Base-by-base conservation (phyloP, 2,329 filamentous ascomycete species). In the Trichoderma afroharzianum region DNA sequence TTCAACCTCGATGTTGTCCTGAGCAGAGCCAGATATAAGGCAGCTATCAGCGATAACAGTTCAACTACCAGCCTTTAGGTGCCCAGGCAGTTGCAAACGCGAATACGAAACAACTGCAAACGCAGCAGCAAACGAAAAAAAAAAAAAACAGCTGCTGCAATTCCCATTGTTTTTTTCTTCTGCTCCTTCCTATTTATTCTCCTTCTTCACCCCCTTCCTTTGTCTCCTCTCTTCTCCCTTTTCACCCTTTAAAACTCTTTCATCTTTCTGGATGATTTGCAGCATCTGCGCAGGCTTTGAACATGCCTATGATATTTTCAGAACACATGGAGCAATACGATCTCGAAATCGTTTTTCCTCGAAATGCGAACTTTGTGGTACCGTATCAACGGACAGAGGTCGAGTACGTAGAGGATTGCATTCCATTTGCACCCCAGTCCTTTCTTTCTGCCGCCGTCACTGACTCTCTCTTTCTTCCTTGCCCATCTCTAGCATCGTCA, bases 241-340 rank as follows among this genome's bases (percentile, higher is more conserved):
- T 36, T 28, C 21, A 30, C 62, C n/a, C 15, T 2, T 3, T 53
- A 8, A 6, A n/a, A 6, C 11, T 28, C 14, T 24, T 24, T 30
- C 61, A 47, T 32, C 36, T 21, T n/a, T 9, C 4, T 50, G 36
- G 18, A 47, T 59, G 18, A 68, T 62, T 36, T 62, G 15, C 57
- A 30, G 28, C 30, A 7, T 36, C 18, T 57, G 30, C 1, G 59
- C 32, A 57, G 18, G 24, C 3, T 24, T 70, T 26, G 32, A 70
- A 24, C 68, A 70, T 70, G 68, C 68, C 68, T 63, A 63, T 63
- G 59, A 55, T 63, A 57, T 70, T 70, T 6, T 43, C 68, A 63
- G 59, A 70, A 30, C 43, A 63, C 24, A 39, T 63, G 59, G 68
- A 63, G 11, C 68, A 63, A 9, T 70, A 70, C 68, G 59, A 63